Evolutionary conservation across 2,329 filamentous ascomycete species (phyloP), one percentile per base, ranked within the genome.

Genomic region (Apiospora rasikravindrae): DNA sequence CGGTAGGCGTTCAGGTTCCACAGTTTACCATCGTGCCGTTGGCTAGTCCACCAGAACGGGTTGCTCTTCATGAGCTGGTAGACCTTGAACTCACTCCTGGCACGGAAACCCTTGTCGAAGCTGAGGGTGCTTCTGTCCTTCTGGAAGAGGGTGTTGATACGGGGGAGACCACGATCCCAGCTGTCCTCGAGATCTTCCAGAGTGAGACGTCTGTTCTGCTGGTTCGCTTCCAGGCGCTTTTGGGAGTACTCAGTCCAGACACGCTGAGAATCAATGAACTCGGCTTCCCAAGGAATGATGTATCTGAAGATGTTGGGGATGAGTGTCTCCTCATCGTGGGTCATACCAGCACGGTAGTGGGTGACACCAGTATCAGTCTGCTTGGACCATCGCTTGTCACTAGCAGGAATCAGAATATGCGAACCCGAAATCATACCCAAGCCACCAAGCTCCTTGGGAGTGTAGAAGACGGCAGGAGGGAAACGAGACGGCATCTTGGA

Each of bases 191-290:
- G 87, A 83, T 99, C 96, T 81, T 99, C 96, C 10, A 99, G 88
- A 0, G 96, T 99, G 67, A 99, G 86, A 76, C 96, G 91, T 72
- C 96, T 92, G 78, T 99, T 99, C 82, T 99, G 96, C 78, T 98
- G 96, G 79, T 98, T 97, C 26, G 96, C 97, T 81, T 99, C 96
- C 75, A 97, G 88, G 67, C 96, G 92, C 87, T 99, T 99, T 84
- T 99, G 96, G 0, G 96, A 98, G 80, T 99, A 99, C 78, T 99
- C 96, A 37, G 96, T 98, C 96, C 96, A 99, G 1, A 99, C 96
- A 77, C 97, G 92, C 82, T 99, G 97, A 4, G 96, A 99, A 81
- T 99, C 97, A 76, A 98, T 97, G 83, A 99, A 99, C 81, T 99
- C 96, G 1, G 96, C 94, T 82, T 99, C 96, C 96, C 96, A 99